Evolutionary conservation across 2,329 filamentous ascomycete species (phyloP).

Genomic region (Sporothrix pseudoabietina): DNA sequence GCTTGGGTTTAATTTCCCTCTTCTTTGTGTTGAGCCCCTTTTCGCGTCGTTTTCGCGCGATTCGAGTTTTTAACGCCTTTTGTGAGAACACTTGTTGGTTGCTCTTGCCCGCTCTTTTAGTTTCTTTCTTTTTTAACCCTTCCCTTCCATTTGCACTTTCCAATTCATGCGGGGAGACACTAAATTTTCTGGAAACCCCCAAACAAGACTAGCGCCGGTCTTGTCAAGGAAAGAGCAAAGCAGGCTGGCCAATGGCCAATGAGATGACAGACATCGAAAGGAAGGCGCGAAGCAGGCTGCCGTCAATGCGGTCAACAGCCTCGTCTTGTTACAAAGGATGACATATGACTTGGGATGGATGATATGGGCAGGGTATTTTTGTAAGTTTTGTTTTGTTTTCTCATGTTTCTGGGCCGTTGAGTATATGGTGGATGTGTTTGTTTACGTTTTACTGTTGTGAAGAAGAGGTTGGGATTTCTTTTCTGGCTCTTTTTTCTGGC

Average conservation of each 20-base stretch:
- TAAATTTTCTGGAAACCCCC: constrained; percentile 22
- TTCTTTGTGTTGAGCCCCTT: constrained; percentile 20
- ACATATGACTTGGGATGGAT: neutral
- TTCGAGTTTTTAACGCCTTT: neutral
- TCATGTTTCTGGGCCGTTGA: neutral
- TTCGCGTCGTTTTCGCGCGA: constrained; percentile 26
- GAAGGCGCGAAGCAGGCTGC: neutral
- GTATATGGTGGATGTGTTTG: neutral
- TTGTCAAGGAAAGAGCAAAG: neutral
- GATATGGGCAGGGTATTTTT: neutral
- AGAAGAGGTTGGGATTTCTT: neutral
- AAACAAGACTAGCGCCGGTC: neutral
- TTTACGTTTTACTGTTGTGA: neutral
- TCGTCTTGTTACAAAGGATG: neutral
- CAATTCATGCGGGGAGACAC: constrained; percentile 24
- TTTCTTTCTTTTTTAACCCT: constrained; percentile 2
- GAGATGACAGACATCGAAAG: neutral
- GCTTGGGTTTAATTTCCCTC: neutral
- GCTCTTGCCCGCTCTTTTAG: neutral
- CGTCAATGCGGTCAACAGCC: neutral
- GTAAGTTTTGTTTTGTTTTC: neutral
- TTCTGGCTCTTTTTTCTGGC: neutral
- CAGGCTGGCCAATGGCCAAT: constrained; percentile 1
- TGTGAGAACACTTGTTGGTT: neutral
- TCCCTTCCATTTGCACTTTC: neutral